Evolutionary conservation across 768 basidiomycete genomes (phyloP).

Genomic region (Lactifluus subvellereus): DNA sequence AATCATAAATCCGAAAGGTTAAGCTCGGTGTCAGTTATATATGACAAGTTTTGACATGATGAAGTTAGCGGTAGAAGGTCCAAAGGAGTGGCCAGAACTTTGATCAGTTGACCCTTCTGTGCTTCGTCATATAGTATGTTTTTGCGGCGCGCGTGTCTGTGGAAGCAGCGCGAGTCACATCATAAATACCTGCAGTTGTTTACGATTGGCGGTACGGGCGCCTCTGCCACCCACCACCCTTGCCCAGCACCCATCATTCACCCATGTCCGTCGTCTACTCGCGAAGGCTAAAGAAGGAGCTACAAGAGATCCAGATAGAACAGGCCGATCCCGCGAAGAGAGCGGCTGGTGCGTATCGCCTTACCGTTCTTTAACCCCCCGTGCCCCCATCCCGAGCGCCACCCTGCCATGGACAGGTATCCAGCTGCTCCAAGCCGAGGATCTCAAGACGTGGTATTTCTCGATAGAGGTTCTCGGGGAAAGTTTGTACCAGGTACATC

Average conservation of each 20-base stretch:
- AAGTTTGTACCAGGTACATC: constrained; percentile 62
- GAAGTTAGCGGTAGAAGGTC: neutral
- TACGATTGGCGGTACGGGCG: neutral
- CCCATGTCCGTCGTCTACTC: constrained; percentile 22
- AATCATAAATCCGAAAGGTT: neutral
- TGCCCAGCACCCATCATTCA: constrained; percentile 4
- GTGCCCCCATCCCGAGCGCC: neutral
- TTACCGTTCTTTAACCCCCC: neutral
- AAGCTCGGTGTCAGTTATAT: neutral
- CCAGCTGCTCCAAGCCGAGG: constrained; percentile 63
- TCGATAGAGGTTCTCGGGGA: constrained; percentile 82
- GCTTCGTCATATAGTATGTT: neutral
- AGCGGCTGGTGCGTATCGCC: constrained; percentile 13
- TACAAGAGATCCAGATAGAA: constrained; percentile 25
- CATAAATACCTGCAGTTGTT: neutral
- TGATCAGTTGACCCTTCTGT: neutral
- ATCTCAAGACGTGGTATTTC: constrained; percentile 73
- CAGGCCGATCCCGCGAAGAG: constrained; percentile 21
- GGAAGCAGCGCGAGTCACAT: neutral
- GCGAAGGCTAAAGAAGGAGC: constrained; percentile 25
- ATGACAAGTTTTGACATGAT: neutral
- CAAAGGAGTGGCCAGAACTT: neutral
- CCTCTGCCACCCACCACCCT: neutral
- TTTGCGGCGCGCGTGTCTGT: neutral
- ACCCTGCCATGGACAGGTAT: constrained; percentile 48